These are phyloP conservation scores for Termitomyces sp. DNA, from an alignment of 768 basidiomycete genomes.

Conservation along the genomic window DNA sequence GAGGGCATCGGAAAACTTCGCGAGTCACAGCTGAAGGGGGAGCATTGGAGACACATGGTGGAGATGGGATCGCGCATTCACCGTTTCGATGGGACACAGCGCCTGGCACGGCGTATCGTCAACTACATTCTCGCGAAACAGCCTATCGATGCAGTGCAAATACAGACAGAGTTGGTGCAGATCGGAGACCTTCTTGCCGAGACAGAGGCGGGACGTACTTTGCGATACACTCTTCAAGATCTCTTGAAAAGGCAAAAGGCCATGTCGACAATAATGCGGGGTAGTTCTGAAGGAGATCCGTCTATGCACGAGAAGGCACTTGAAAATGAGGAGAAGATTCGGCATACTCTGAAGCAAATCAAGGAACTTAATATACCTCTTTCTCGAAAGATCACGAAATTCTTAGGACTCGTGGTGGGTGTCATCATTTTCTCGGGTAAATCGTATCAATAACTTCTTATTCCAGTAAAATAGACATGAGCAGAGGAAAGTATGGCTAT, in stretches of 20 bases:
- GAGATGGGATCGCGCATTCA: slow-evolving; percentile 9
- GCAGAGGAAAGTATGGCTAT: background rate
- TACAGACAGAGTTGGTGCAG: slow-evolving; percentile 12
- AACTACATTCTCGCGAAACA: slow-evolving; percentile 10
- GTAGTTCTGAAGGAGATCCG: background rate
- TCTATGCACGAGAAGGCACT: background rate
- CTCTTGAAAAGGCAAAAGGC: slow-evolving; percentile 10
- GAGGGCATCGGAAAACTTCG: slow-evolving; percentile 6
- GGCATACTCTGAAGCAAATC: slow-evolving; percentile 10
- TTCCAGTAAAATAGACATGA: background rate
- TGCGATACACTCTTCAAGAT: slow-evolving; percentile 12
- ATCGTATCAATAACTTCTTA: background rate
- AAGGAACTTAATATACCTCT: slow-evolving; percentile 12
- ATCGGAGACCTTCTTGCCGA: slow-evolving; percentile 11
- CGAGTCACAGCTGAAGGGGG: slow-evolving; percentile 10
- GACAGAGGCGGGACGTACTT: slow-evolving; percentile 10
- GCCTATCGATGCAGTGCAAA: slow-evolving; percentile 10
- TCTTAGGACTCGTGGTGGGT: slow-evolving; percentile 7
- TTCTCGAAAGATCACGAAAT: slow-evolving; percentile 9
- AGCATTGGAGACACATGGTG: slow-evolving; percentile 14
- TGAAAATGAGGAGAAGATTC: slow-evolving; percentile 11
- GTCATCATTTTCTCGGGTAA: background rate
- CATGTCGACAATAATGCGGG: background rate
- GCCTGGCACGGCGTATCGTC: slow-evolving; percentile 11
- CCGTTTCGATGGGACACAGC: slow-evolving; percentile 11